Percentiles rank a stretch among this genome's conserved stretches.
phyloP scores from a whole-genome alignment of 768 basidiomycete genomes.

The Paxillus ammoniavirescens region DNA sequence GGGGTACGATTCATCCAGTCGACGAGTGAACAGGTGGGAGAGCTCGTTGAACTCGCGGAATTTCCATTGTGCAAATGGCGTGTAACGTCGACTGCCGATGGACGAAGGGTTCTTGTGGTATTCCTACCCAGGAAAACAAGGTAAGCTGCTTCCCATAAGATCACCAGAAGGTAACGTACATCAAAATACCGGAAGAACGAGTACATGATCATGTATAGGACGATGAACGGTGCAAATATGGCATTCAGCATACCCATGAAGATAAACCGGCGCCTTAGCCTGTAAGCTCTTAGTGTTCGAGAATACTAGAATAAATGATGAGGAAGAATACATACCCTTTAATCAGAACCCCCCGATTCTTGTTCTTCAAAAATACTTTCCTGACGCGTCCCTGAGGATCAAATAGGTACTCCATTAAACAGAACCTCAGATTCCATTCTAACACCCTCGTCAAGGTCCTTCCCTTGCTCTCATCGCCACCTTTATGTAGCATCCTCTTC shows the following conservation, averaged over 20 bases:
- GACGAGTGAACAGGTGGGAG: conserved; percentile 84
- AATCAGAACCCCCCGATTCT: conserved; percentile 73
- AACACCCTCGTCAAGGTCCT: conserved; percentile 83
- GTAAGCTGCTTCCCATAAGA: not conserved
- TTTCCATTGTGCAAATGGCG: conserved; percentile 95
- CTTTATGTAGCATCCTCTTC: conserved; percentile 46
- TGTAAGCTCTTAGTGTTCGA: conserved; percentile 30
- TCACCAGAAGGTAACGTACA: conserved; percentile 44
- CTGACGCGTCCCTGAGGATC: conserved; percentile 87
- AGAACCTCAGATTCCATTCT: conserved; percentile 97
- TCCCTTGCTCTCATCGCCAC: conserved; percentile 59
- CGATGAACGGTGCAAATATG: conserved; percentile 94
- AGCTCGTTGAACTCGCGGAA: conserved; percentile 99
- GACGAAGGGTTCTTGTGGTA: conserved; percentile 98
- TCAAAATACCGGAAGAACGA: conserved; percentile 99
- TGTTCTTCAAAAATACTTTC: conserved; percentile 87
- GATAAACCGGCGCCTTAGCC: conserved; percentile 81
- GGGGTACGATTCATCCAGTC: conserved; percentile 87
- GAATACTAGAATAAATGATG: not conserved
- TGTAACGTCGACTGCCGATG: conserved; percentile 90
- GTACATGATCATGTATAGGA: conserved; percentile 94
- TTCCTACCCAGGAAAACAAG: conserved; percentile 55
- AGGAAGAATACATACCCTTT: conserved; percentile 61
- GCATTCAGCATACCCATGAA: conserved; percentile 98
- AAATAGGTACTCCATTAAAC: conserved; percentile 93